These are phyloP conservation scores for Psilocybe sp. DNA, from an alignment of 768 basidiomycete genomes.

Conservation along the genomic window DNA sequence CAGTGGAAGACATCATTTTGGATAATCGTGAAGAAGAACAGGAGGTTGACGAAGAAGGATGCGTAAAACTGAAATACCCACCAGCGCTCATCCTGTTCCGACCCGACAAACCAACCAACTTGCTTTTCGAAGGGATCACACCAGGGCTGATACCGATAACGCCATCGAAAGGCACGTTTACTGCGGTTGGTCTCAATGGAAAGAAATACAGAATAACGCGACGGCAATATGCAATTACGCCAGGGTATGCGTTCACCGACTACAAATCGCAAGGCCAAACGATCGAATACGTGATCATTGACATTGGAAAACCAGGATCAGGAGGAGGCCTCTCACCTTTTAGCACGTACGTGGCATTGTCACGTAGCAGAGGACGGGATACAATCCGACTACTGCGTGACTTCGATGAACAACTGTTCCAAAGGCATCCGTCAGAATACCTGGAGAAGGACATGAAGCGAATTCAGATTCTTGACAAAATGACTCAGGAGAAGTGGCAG, in stretches of 20 bases:
- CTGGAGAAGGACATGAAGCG: too few relatives aligned
- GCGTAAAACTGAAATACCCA: conserved; percentile 22
- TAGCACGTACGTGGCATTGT: conserved; percentile 31
- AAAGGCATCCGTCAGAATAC: conserved; percentile 17
- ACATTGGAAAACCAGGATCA: conserved; percentile 21
- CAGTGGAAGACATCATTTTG: conserved; percentile 28
- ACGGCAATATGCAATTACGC: conserved; percentile 29
- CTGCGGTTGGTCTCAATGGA: conserved; percentile 6
- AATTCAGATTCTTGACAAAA: too few relatives aligned
- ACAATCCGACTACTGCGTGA: conserved; percentile 28
- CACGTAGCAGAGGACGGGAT: conserved; percentile 24
- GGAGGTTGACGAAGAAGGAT: conserved; percentile 1
- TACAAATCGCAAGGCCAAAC: conserved; percentile 41
- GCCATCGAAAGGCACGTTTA: conserved; percentile 11
- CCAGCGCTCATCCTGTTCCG: conserved; percentile 30
- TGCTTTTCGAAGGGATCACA: conserved; percentile 1
- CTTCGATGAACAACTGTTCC: conserved; percentile 24
- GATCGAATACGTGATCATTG: conserved; percentile 28
- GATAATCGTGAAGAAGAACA: conserved; percentile 24
- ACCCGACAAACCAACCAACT: conserved; percentile 15
- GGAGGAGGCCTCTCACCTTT: conserved; percentile 23
- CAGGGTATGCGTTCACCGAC: conserved; percentile 38
- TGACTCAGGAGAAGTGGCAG: too few relatives aligned
- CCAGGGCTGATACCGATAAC: conserved; percentile 10
- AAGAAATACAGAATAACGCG: conserved; percentile 8